phyloP scores from a whole-genome alignment of 495 filamentous ascomycete genomes.

The Xylaria sp. region DNA sequence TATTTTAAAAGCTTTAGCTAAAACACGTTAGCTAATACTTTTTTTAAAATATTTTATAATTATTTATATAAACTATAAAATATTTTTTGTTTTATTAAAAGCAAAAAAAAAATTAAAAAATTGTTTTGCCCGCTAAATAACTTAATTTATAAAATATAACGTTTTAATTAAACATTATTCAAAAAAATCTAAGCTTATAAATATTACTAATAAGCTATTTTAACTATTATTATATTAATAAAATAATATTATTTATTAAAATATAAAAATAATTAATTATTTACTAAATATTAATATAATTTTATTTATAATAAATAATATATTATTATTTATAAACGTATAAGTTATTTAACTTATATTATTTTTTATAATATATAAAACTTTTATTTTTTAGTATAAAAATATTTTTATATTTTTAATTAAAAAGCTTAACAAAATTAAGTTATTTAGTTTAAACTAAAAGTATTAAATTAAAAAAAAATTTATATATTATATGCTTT shows the following conservation, averaged over 20 bases:
- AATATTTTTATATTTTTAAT: not conserved
- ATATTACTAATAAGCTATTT: not conserved
- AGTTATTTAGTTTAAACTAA: not conserved
- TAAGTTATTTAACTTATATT: not conserved
- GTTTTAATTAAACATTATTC: not conserved
- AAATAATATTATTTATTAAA: too few species aligned
- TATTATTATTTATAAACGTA: not conserved
- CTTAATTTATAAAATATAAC: not conserved
- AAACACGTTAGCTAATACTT: not conserved
- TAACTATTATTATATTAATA: not conserved
- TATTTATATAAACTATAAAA: constrained; percentile 6
- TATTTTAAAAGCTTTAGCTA: not conserved
- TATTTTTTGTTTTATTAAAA: not conserved
- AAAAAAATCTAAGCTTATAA: not conserved
- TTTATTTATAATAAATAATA: not conserved
- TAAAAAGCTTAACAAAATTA: not conserved
- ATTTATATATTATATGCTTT: not conserved
- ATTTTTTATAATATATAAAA: not conserved
- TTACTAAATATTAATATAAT: not conserved
- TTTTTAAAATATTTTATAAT: not conserved
- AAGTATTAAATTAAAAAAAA: not conserved
- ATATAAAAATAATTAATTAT: too few species aligned
- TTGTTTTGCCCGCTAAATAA: not conserved
- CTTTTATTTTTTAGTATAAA: too few species aligned
- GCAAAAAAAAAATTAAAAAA: constrained; percentile 4